Evolutionary conservation across 2,329 filamentous ascomycete species (phyloP).

Genomic region (Penicillium polonicum): DNA sequence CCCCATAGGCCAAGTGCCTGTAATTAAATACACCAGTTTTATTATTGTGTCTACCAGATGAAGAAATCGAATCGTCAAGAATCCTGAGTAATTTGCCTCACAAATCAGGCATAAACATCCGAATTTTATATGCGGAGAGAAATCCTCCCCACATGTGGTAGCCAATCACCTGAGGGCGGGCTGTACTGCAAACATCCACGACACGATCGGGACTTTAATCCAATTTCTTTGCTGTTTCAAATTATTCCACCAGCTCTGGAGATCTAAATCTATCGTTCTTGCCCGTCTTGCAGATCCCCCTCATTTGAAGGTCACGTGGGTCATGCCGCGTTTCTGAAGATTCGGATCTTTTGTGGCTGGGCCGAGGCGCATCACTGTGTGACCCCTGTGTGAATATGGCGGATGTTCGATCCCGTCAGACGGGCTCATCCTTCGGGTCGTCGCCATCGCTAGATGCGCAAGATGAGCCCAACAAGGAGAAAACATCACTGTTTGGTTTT

Average conservation of each 20-base stretch:
- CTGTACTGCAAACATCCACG: background rate
- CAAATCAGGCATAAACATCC: background rate
- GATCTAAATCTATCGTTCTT: background rate
- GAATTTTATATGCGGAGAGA: background rate
- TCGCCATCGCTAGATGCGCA: conserved; percentile 6
- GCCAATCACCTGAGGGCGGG: background rate
- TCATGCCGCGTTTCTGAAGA: background rate
- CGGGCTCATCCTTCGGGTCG: conserved; percentile 8
- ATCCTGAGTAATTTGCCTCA: background rate
- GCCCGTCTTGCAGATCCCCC: background rate
- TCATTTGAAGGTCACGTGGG: background rate
- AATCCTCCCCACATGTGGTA: background rate
- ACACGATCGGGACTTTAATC: background rate
- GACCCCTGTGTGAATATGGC: conserved; percentile 11
- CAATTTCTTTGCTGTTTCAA: background rate
- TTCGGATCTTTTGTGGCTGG: background rate
- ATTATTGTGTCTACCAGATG: too few species aligned
- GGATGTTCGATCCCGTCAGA: conserved; percentile 8
- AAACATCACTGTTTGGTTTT: conserved; percentile 19
- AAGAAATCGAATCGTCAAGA: background rate
- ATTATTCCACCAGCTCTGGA: background rate
- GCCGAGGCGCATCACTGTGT: background rate
- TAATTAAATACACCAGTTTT: background rate
- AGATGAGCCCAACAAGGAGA: conserved; percentile 18
- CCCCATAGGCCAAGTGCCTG: too few species aligned